Conservation (phyloP, 345 rosid species). For the Murraya paniculata region DNA sequence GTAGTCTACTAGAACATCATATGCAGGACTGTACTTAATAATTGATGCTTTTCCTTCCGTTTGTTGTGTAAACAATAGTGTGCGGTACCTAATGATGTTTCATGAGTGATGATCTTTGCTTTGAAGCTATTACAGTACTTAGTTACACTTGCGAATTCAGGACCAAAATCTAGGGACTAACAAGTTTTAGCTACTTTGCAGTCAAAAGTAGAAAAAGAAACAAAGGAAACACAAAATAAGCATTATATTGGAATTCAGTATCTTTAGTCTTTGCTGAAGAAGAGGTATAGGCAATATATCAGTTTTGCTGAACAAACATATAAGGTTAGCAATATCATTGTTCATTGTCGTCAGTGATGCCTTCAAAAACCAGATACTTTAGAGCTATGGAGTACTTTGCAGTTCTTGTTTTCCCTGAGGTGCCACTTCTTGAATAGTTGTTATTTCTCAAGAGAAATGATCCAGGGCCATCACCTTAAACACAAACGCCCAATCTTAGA, state of each 20-base stretch:
- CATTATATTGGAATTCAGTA: background rate
- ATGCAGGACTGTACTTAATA: background rate
- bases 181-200: background rate
- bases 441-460: conserved; percentile 54
- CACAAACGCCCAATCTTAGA: background rate
- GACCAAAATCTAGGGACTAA: background rate
- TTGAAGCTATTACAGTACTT: background rate
- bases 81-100: background rate
- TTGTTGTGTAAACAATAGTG: conserved; percentile 1
- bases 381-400: conserved; percentile 61
- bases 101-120: background rate
- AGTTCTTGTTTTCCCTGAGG: conserved; percentile 16
- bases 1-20: conserved; percentile 30
- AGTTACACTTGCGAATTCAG: background rate
- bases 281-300: background rate
- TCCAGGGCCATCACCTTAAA: conserved; percentile 62
- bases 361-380: conserved; percentile 44
- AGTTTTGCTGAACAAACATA: background rate
- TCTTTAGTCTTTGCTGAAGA: background rate
- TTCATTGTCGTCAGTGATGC: conserved; percentile 39
- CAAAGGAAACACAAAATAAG: background rate
- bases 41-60: background rate
- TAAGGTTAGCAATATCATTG: background rate
- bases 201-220: background rate
- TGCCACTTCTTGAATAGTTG: conserved; percentile 19